These are phyloP conservation scores for Aphanomyces cochlioides DNA, from an alignment of 352 stramenopile species.

Conservation along the genomic window DNA sequence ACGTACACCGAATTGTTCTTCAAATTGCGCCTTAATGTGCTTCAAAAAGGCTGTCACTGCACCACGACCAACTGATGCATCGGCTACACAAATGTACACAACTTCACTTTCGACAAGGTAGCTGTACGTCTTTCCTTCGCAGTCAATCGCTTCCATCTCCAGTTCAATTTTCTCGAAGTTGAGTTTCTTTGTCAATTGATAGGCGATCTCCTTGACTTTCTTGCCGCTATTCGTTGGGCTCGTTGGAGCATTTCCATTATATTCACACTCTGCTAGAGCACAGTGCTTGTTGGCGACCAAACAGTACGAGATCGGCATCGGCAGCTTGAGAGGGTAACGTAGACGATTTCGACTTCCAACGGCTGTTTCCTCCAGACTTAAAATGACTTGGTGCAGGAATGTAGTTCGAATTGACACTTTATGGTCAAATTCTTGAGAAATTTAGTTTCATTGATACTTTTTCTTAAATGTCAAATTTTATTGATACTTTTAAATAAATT, in stretches of 20 bases:
- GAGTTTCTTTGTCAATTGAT: conserved; percentile 84
- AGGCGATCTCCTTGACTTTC: conserved; percentile 83
- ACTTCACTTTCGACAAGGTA: conserved; percentile 83
- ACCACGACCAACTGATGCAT: conserved; percentile 73
- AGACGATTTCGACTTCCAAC: background rate
- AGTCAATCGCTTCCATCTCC: conserved; percentile 77
- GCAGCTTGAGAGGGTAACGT: background rate
- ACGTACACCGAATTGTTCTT: conserved; percentile 80
- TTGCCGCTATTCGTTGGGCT: conserved; percentile 44
- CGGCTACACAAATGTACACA: conserved; percentile 80
- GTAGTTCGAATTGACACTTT: too few species aligned
- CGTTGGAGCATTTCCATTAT: conserved; percentile 36
- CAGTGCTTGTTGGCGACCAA: conserved; percentile 80
- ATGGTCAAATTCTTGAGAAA: too few species aligned
- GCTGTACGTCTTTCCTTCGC: conserved; percentile 77
- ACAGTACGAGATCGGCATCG: conserved; percentile 87
- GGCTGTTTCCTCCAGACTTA: too few species aligned
- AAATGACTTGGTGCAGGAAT: too few species aligned
- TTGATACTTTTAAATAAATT: background rate
- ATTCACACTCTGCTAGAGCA: conserved; percentile 75
- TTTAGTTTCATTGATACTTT: too few species aligned
- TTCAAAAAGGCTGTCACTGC: conserved; percentile 77
- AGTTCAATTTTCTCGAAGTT: conserved; percentile 52
- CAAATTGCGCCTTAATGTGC: conserved; percentile 83
- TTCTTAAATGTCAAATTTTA: too few species aligned